Base-by-base conservation (phyloP, 139 green algal species). In the Chlorella sp. region DNA sequence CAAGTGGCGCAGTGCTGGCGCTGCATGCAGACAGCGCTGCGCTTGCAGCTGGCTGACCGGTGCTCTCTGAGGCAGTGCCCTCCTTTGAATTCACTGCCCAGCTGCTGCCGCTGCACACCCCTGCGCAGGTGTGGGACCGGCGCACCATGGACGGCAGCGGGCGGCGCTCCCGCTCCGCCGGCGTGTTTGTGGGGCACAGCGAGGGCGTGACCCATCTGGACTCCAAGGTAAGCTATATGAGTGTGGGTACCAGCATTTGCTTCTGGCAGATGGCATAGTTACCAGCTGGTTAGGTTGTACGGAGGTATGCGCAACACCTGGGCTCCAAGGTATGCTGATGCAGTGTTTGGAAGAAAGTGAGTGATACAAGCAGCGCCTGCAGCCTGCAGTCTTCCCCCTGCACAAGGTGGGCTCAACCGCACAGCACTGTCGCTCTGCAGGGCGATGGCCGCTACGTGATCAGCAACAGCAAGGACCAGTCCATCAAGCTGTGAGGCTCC, bases 381-480 rank as follows among this genome's bases (percentile, higher is more conserved):
- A n/a, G n/a, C n/a, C n/a, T n/a, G n/a, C n/a, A n/a, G n/a, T n/a
- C n/a, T n/a, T n/a, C n/a, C n/a, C n/a, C n/a, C n/a, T n/a, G n/a
- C n/a, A n/a, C n/a, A n/a, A n/a, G n/a, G n/a, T n/a, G n/a, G n/a
- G n/a, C n/a, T n/a, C n/a, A n/a, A n/a, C n/a, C n/a, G n/a, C n/a
- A n/a, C n/a, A n/a, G n/a, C n/a, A n/a, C n/a, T n/a, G n/a, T 6
- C 30, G 5, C 9, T 4, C 57, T 55, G 32, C 85, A 89, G 75
- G 89, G 90, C 20, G 94, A 97, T 70, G 89, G 89, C 4, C 78
- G 90, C 12, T 87, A 97, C 89, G 69, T 99, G 25, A 94, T 99
- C 64, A 91, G 72, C 87, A 99, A 99, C 91, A 64, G 63, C 87
- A 99, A 99, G 93, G 97, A 99, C 89, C 97, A 99, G 88, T 97